Evolutionary conservation across 768 basidiomycete genomes (phyloP), one percentile per base, ranked within the genome.

Genomic region (Kwoniella newhampshirensis): DNA sequence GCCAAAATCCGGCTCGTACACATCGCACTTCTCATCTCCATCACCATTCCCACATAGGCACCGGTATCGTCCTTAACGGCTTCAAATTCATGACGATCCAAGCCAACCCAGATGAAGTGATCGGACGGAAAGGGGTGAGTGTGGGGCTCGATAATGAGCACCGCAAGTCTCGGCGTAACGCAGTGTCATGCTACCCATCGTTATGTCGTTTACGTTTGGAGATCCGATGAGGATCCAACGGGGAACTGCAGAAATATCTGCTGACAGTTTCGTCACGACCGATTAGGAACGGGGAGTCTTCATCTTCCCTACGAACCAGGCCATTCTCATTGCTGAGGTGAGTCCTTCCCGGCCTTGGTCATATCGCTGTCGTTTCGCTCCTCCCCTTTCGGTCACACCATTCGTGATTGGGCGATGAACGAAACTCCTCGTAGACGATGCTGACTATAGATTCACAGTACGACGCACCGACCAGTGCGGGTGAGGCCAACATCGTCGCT

Each of bases 221-320:
- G n/a, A n/a, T n/a, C n/a, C n/a, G n/a, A n/a, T n/a, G n/a, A n/a
- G n/a, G n/a, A n/a, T n/a, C n/a, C n/a, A n/a, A n/a, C n/a, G n/a
- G n/a, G n/a, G n/a, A n/a, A n/a, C n/a, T n/a, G n/a, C n/a, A n/a
- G n/a, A n/a, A n/a, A n/a, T n/a, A n/a, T n/a, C n/a, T n/a, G n/a
- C n/a, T n/a, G n/a, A n/a, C n/a, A n/a, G 46, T 46, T 57, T 52
- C 51, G 32, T 32, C 32, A 32, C 56, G 12, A 23, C 68, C n/a
- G n/a, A n/a, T n/a, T n/a, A 93, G 91, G 81, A 81, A 20, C 84
- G 89, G 73, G 92, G 93, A 1, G 83, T 80, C 35, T 74, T 85
- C 60, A 67, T 91, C 57, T 85, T 88, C 44, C 88, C 87, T 81
- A 93, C 90, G 17, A 86, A 82, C 59, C 87, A 88, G 69, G 90